Conservation (phyloP, 176 grass and related monocot genomes). For the Olyra latifolia region DNA sequence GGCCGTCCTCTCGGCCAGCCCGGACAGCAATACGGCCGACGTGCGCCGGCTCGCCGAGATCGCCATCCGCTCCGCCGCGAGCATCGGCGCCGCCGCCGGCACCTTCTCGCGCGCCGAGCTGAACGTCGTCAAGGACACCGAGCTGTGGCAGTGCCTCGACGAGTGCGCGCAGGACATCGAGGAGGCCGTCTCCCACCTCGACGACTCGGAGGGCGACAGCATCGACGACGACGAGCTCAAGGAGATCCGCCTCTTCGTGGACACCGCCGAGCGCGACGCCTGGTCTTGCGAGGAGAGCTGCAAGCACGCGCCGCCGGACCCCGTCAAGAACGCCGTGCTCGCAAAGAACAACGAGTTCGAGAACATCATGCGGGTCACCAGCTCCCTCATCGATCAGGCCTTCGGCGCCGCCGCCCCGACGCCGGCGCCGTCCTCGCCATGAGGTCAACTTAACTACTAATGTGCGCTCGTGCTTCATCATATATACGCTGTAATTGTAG, state of each 20-base stretch:
- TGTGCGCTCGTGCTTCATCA: background rate
- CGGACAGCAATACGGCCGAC: background rate
- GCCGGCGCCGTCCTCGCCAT: background rate
- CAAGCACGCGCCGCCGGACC: background rate
- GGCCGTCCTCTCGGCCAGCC: background rate
- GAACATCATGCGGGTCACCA: conserved; percentile 24
- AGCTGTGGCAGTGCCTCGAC: conserved; percentile 44
- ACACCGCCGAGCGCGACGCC: conserved; percentile 14
- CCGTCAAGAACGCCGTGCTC: conserved; percentile 2
- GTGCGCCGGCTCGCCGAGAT: conserved; percentile 16
- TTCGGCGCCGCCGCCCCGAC: background rate
- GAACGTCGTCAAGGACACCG: conserved; percentile 26
- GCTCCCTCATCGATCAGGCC: conserved; percentile 29
- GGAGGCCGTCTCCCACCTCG: conserved; percentile 48
- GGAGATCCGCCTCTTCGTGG: conserved; percentile 15
- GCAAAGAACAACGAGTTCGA: conserved; percentile 40
- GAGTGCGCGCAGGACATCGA: conserved; percentile 53
- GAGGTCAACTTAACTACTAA: background rate
- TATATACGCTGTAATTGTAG: background rate
- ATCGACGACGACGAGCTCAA: conserved; percentile 27
- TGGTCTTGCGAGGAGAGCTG: conserved; percentile 40
- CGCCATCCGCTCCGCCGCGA: conserved; percentile 1
- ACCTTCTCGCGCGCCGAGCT: conserved; percentile 15
- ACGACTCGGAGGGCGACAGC: conserved; percentile 34
- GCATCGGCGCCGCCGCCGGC: background rate